Base-by-base conservation (phyloP, 208 protist species). In the Acanthamoeba royreba region DNA sequence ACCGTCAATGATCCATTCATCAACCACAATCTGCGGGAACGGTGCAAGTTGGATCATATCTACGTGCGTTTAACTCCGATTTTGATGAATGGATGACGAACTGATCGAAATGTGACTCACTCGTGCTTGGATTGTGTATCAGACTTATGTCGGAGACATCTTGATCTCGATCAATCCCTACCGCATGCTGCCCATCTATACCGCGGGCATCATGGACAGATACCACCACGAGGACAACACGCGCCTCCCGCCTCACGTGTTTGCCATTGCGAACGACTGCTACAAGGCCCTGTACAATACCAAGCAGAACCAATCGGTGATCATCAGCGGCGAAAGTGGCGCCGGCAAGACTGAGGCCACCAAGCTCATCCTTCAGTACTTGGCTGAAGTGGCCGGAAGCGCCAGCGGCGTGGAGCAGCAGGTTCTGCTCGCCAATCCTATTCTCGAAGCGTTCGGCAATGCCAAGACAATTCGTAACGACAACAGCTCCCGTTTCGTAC, bases 141-240 rank as follows among this genome's bases (percentile, higher is more conserved):
- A 98, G 96, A 98, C 98, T 17, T 97, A 96, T 83, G 98, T 98
- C 81, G 97, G 98, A 25, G 93, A 97, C 61, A 98, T 99, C 28
- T 94, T 99, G 35, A 97, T 99, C 52, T 96, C 96, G 61, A 97
- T 98, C 35, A 99, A 99, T 89, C 98, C 98, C 49, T 99, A 95
- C 93, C 86, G 97, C 91, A 94, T 95, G 52, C 97, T 99, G 19
- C 61, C 58, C 52, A 94, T 95, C 81, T 92, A 94, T 47, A 93
- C 77, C 52, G 93, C 93, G 15, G 79, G 95, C 25, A 90, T 69
- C 83, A 58, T 90, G 83, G 90, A 94, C 28, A 42, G 43, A 9
- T 90, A 90, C 52, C 52, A 58, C 89, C 96, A 96, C 46, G 92
- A 92, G 38, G 97, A 95, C 85, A 96, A 95, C 86, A 97, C 94